Evolutionary conservation across 257 asterid species (phyloP).

Genomic region (Nicotiana obtusifolia): DNA sequence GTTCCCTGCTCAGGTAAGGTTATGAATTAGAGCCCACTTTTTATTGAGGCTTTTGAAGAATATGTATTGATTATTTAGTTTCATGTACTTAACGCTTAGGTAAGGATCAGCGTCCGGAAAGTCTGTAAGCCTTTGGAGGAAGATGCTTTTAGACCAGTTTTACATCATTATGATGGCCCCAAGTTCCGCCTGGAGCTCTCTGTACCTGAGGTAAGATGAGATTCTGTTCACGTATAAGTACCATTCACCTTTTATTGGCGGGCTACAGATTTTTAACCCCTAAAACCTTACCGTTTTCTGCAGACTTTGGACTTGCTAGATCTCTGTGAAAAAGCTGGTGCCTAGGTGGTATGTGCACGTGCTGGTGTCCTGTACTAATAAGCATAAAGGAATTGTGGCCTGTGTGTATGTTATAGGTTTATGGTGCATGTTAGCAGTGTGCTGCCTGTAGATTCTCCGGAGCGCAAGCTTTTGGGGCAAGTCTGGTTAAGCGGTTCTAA

Average conservation of each 20-base stretch:
- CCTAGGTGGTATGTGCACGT: constrained; percentile 19
- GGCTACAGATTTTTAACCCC: constrained; percentile 5
- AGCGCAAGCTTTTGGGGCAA: constrained; percentile 65
- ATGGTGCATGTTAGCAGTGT: constrained; percentile 28
- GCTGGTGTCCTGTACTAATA: constrained; percentile 17
- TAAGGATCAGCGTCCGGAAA: constrained; percentile 70
- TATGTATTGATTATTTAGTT: constrained; percentile 12
- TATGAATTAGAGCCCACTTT: neutral
- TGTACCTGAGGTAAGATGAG: constrained; percentile 69
- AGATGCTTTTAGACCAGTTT: constrained; percentile 90
- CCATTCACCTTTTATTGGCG: neutral
- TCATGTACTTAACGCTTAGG: constrained; percentile 34
- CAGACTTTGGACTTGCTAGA: constrained; percentile 91
- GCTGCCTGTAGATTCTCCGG: constrained; percentile 42
- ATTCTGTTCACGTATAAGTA: neutral
- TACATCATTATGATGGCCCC: constrained; percentile 98
- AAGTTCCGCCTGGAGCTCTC: constrained; percentile 97
- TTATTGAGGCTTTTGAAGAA: neutral
- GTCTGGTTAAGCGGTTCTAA: constrained; percentile 21
- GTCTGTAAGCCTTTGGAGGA: constrained; percentile 83
- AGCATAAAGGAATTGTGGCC: constrained; percentile 29
- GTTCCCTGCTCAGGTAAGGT: constrained; percentile 91
- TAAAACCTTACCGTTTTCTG: constrained; percentile 7
- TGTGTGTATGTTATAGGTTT: constrained; percentile 33
- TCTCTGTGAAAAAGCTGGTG: constrained; percentile 88